Percentiles rank a stretch among this genome's conserved stretches.
Conservation (phyloP, 306 rosid species). For the Rosa rugosa region DNA sequence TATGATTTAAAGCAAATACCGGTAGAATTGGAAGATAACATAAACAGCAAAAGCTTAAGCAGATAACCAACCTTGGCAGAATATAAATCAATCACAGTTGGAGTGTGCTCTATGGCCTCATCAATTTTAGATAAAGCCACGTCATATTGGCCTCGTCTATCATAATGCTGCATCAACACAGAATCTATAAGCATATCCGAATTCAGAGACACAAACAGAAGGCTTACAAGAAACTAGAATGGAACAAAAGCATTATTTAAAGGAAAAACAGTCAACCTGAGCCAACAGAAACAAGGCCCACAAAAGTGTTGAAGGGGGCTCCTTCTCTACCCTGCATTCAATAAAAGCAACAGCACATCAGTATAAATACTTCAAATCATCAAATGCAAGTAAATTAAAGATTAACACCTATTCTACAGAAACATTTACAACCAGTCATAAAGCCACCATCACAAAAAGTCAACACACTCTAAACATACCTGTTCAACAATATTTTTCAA, state of each 20-base stretch:
- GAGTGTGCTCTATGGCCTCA: constrained; percentile 88
- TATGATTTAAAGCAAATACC: not conserved
- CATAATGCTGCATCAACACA: constrained; percentile 82
- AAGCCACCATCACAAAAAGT: not conserved
- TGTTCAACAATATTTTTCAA: not conserved
- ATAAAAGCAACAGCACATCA: constrained; percentile 21
- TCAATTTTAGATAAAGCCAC: constrained; percentile 76
- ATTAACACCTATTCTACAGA: not conserved
- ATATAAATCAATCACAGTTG: constrained; percentile 94
- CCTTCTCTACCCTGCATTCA: constrained; percentile 65
- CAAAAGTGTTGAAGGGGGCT: constrained; percentile 92
- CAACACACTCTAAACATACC: not conserved
- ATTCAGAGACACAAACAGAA: constrained; percentile 7
- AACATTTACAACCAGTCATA: not conserved
- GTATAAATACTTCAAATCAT: constrained; percentile 19
- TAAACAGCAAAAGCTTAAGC: constrained; percentile 17
- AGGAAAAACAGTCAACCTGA: constrained; percentile 57
- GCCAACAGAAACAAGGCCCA: constrained; percentile 92
- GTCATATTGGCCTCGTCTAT: constrained; percentile 79
- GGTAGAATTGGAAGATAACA: constrained; percentile 7
- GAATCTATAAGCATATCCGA: constrained; percentile 21
- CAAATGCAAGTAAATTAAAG: not conserved
- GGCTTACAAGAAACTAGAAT: not conserved
- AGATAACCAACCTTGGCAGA: constrained; percentile 72
- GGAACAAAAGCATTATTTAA: constrained; percentile 7